phyloP scores from a whole-genome alignment of 2,329 filamentous ascomycete genomes.

The Aureobasidium melanogenum region DNA sequence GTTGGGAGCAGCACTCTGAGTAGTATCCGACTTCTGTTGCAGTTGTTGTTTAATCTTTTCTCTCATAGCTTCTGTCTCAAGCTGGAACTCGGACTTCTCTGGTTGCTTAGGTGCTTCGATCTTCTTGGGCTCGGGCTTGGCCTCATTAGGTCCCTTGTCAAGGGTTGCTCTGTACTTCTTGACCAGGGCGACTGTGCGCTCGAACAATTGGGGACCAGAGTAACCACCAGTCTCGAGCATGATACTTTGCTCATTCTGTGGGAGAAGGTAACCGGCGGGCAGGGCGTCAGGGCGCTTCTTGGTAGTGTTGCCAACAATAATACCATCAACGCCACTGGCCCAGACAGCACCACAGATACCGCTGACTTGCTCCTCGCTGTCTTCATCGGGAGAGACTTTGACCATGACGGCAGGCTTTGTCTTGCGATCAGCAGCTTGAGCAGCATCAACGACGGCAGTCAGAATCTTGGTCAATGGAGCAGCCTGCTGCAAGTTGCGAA shows the following conservation, averaged over 20 bases:
- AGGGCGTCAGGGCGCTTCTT: slow-evolving; percentile 67
- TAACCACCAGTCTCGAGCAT: slow-evolving; percentile 77
- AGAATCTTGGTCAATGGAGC: slow-evolving; percentile 76
- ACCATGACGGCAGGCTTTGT: slow-evolving; percentile 83
- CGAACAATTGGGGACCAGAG: slow-evolving; percentile 83
- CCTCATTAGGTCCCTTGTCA: slow-evolving; percentile 33
- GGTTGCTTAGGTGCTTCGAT: neutral
- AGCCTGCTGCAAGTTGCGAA: slow-evolving; percentile 76
- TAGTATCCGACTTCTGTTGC: neutral
- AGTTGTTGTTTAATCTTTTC: neutral
- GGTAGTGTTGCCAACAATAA: slow-evolving; percentile 97
- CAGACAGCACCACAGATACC: slow-evolving; percentile 83
- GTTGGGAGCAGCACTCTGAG: neutral
- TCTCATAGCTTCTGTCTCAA: neutral
- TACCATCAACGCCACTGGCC: slow-evolving; percentile 78
- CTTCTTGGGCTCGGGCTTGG: slow-evolving; percentile 2
- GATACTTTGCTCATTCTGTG: slow-evolving; percentile 55
- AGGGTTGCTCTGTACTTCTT: slow-evolving; percentile 58
- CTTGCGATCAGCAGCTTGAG: slow-evolving; percentile 58
- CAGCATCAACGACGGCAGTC: slow-evolving; percentile 72
- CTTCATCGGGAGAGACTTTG: slow-evolving; percentile 94
- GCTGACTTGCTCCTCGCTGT: slow-evolving; percentile 71
- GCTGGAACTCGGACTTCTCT: slow-evolving; percentile 7
- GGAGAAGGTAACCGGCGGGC: slow-evolving; percentile 57
- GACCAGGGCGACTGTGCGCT: slow-evolving; percentile 69